phyloP scores from a whole-genome alignment of 805 yeast species.

The Isabelozyma gotoi region DNA sequence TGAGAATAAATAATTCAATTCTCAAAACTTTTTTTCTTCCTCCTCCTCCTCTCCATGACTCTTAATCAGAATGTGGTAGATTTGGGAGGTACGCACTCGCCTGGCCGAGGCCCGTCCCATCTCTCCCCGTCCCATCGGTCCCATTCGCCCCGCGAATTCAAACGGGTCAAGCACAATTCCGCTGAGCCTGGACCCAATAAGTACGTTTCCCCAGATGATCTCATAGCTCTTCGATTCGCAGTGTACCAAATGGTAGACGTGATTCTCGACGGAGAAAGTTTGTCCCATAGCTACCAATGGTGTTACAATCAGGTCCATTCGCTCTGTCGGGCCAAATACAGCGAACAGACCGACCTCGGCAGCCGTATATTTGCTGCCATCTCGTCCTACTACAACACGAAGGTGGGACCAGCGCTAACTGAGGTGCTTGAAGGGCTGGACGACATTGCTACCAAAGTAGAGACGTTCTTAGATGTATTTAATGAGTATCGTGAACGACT shows the following conservation, averaged over 20 bases:
- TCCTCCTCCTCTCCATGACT: background rate
- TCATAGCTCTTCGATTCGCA: slow-evolving; percentile 9
- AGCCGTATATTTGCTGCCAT: background rate
- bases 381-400: background rate
- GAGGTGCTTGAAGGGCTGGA: background rate
- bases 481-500: slow-evolving; percentile 4
- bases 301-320: slow-evolving; percentile 30
- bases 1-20: background rate
- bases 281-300: slow-evolving; percentile 19
- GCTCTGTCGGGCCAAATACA: slow-evolving; percentile 28
- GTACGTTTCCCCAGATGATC: background rate
- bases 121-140: slow-evolving; percentile 10
- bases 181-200: background rate
- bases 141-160: slow-evolving; percentile 6
- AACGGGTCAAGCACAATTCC: slow-evolving; percentile 17
- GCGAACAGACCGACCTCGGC: slow-evolving; percentile 31
- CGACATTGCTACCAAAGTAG: background rate
- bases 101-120: slow-evolving; percentile 10
- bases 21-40: background rate
- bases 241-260: slow-evolving; percentile 15
- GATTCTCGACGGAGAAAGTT: slow-evolving; percentile 14
- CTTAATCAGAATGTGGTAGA: background rate
- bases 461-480: slow-evolving; percentile 5
- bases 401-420: background rate
- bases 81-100: slow-evolving; percentile 1